These are phyloP conservation scores for Gossypioides kirkii DNA, from an alignment of 345 rosid species.

Conservation along the genomic window DNA sequence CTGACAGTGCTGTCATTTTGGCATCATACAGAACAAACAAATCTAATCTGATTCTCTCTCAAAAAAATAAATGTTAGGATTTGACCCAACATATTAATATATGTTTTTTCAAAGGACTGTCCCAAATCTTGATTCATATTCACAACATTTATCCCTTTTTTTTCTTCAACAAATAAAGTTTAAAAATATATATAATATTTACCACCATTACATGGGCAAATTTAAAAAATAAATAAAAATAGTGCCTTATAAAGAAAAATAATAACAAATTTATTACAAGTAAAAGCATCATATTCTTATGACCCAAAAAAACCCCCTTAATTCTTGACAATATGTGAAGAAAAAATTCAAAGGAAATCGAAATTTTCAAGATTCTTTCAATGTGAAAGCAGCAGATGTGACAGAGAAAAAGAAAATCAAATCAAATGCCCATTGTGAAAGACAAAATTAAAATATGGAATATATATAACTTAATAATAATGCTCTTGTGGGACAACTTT, in stretches of 20 bases:
- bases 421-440: neutral
- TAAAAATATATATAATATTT: neutral
- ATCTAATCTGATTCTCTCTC: constrained; percentile 1
- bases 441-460: neutral
- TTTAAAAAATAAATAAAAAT: neutral
- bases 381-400: neutral
- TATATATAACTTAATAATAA: neutral
- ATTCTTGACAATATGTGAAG: neutral
- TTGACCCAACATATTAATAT: constrained; percentile 15
- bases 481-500: neutral
- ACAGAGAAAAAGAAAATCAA: neutral
- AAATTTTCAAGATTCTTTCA: neutral
- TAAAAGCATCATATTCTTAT: neutral
- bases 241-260: too few species aligned
- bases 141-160: neutral
- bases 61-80: constrained; percentile 1
- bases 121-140: too few species aligned
- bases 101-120: constrained; percentile 1
- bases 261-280: neutral
- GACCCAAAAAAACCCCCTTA: neutral
- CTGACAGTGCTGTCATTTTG: constrained; percentile 21
- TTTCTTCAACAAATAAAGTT: neutral
- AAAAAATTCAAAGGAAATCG: neutral
- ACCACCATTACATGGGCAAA: neutral
- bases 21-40: constrained; percentile 10